These are phyloP conservation scores for Auxenochlorella protothecoides DNA, from an alignment of 139 green algal genomes.

Conservation along the genomic window DNA sequence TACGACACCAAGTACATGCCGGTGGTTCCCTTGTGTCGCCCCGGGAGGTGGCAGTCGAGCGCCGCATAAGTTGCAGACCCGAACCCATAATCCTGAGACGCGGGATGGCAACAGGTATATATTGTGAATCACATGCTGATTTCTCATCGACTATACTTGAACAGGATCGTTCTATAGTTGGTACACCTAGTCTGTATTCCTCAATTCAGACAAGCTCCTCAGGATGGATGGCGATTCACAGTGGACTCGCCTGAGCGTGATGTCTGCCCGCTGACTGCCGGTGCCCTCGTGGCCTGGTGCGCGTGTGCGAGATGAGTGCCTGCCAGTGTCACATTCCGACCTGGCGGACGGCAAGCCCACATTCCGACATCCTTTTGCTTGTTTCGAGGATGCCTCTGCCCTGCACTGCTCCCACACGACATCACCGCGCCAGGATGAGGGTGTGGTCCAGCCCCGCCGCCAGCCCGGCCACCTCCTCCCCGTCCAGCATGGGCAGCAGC, in stretches of 20 bases:
- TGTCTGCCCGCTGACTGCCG: not conserved
- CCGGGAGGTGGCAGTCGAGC: too few relatives aligned
- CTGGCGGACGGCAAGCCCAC: not conserved
- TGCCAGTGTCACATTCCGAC: not conserved
- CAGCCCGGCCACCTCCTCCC: conserved; percentile 14
- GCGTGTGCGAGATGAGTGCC: not conserved
- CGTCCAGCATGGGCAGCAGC: conserved; percentile 26
- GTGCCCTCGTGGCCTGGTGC: not conserved
- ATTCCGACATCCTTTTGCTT: not conserved
- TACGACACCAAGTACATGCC: too few relatives aligned
- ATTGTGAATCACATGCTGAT: not conserved
- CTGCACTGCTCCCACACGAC: too few relatives aligned
- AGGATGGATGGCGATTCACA: not conserved
- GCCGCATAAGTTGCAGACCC: not conserved
- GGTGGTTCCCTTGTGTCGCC: too few relatives aligned
- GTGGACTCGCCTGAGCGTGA: not conserved
- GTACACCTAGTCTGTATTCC: conserved; percentile 9
- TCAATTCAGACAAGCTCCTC: conserved; percentile 7
- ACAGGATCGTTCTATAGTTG: conserved; percentile 13
- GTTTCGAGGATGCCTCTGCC: too few relatives aligned
- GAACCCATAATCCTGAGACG: not conserved
- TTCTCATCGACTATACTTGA: conserved; percentile 5
- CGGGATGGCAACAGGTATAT: not conserved
- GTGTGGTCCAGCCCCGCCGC: conserved; percentile 34
- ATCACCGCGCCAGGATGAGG: conserved; percentile 8